These are phyloP conservation scores for Platanus orientalis DNA, from an alignment of 164 flowering plant genomes.

Conservation along the genomic window DNA sequence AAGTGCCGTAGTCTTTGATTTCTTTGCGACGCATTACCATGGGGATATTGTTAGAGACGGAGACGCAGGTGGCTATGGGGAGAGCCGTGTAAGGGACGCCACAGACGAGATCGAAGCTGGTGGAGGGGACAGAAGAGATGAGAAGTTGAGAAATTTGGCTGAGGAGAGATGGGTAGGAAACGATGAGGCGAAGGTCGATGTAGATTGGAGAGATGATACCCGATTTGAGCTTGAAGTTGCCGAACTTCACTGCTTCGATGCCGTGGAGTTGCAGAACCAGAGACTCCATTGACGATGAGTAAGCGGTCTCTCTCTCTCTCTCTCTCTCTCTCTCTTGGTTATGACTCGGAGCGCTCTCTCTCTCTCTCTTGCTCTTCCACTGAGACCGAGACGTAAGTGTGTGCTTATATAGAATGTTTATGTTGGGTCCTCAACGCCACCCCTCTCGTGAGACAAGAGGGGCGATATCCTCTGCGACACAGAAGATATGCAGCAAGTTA, in stretches of 20 bases:
- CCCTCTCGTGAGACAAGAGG: no score
- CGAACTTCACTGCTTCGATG: slow-evolving; percentile 90
- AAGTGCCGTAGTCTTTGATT: slow-evolving; percentile 79
- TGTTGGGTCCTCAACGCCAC: no score
- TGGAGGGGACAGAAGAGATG: slow-evolving; percentile 42
- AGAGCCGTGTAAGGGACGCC: slow-evolving; percentile 98
- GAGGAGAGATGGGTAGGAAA: slow-evolving; percentile 91
- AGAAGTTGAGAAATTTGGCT: slow-evolving; percentile 58
- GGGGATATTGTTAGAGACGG: slow-evolving; percentile 51
- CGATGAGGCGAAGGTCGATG: slow-evolving; percentile 93
- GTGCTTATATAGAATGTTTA: no score
- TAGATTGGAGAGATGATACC: slow-evolving; percentile 91
- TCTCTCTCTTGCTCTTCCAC: slow-evolving; percentile 1
- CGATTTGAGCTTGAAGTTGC: slow-evolving; percentile 87
- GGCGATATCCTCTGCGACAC: no score
- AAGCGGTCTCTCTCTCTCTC: background rate
- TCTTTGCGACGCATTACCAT: slow-evolving; percentile 98
- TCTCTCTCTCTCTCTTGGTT: slow-evolving; percentile 2
- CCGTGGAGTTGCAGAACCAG: slow-evolving; percentile 79
- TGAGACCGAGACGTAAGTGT: no score
- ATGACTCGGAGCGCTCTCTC: background rate
- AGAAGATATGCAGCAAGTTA: no score
- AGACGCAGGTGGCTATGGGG: slow-evolving; percentile 84
- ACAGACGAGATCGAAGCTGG: slow-evolving; percentile 65
- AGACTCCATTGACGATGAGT: slow-evolving; percentile 52